These are phyloP conservation scores for Pleurotus citrinopileatus DNA, from an alignment of 768 basidiomycete species.

Conservation along the genomic window DNA sequence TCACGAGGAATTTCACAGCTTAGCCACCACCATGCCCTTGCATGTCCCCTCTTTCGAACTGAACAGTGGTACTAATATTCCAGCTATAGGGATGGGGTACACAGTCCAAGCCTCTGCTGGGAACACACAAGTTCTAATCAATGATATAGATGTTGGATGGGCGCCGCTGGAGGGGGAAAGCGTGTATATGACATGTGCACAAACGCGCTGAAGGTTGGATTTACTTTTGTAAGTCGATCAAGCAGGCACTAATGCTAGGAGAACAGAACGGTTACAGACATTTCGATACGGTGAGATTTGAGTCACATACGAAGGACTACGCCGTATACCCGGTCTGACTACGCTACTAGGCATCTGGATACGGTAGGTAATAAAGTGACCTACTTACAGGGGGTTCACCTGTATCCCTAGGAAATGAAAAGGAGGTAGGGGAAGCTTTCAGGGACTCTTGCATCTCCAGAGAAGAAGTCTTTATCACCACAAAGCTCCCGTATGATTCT, in stretches of 20 bases:
- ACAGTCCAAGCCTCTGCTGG: neutral
- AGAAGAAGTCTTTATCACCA: conserved; percentile 6
- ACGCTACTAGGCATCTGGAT: conserved; percentile 23
- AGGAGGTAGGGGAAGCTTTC: conserved; percentile 7
- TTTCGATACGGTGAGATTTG: conserved; percentile 34
- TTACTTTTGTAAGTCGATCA: neutral
- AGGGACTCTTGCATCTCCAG: conserved; percentile 3
- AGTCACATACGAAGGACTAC: neutral
- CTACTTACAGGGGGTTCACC: neutral
- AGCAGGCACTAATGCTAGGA: neutral
- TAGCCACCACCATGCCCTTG: neutral
- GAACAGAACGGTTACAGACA: conserved; percentile 45
- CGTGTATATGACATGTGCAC: conserved; percentile 36
- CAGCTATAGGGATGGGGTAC: conserved; percentile 30
- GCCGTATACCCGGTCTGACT: no score
- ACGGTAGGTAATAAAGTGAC: conserved; percentile 15
- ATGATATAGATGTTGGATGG: conserved; percentile 35
- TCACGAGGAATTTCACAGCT: neutral
- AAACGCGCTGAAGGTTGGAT: conserved; percentile 31
- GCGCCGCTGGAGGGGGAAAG: conserved; percentile 29
- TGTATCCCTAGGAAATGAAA: conserved; percentile 3
- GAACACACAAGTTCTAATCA: neutral
- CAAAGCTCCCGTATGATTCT: conserved; percentile 1
- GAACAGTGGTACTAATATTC: conserved; percentile 27
- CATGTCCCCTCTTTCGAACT: conserved; percentile 19